These are phyloP conservation scores for Candida yuanshanica DNA, from an alignment of 805 yeast species.

Conservation along the genomic window DNA sequence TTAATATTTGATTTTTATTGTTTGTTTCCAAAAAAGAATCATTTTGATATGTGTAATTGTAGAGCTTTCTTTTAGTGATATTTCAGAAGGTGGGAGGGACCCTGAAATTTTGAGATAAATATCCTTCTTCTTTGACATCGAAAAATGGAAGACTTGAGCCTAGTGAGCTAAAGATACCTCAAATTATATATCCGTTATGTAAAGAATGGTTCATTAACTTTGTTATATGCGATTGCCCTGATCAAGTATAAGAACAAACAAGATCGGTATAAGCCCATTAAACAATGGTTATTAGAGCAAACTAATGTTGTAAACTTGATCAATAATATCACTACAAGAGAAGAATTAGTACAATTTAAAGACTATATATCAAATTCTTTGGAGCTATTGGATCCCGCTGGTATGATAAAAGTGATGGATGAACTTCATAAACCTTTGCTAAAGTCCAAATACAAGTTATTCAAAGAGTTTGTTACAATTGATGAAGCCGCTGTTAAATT, in stretches of 20 bases:
- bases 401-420: neutral
- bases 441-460: neutral
- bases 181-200: too few relatives aligned
- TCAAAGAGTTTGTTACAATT: neutral
- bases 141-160: neutral
- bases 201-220: too few relatives aligned
- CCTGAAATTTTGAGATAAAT: too few relatives aligned
- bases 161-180: neutral
- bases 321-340: neutral
- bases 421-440: neutral
- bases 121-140: too few relatives aligned
- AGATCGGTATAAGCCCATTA: neutral
- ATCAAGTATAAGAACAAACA: conserved; percentile 12
- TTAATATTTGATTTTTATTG: neutral
- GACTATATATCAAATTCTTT: neutral
- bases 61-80: neutral
- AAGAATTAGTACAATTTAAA: neutral
- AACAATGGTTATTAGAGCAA: neutral
- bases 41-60: neutral
- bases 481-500: neutral
- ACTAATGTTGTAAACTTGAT: neutral
- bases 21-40: neutral
- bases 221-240: conserved; percentile 19
- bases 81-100: too few relatives aligned
- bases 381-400: neutral